Base-by-base conservation (phyloP, 148 eudicot species). In the Rhododendron henanense region DNA sequence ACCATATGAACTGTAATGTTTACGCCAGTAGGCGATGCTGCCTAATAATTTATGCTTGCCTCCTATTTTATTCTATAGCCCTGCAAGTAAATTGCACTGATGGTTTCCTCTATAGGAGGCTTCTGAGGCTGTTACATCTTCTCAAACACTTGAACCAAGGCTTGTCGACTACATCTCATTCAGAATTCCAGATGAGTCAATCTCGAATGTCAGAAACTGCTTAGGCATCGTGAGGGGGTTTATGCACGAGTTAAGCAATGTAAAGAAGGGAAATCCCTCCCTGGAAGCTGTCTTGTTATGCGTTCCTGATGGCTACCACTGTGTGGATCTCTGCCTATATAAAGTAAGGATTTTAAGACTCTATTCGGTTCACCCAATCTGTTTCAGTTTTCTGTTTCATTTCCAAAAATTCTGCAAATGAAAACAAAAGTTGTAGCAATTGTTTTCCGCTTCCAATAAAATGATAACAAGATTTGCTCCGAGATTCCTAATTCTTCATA, bases 261-360 rank as follows among this genome's bases (percentile, higher is more conserved):
- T 53, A 80, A 87, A 90, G 65, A 88, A 88, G 83, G 90, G 87
- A 59, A 88, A 88, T 73, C 39, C 85, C 79, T 83, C 93, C 25
- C 53, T 92, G 69, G 98, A 97, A 90, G 96, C 94, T 47, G 92
- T 88, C 65, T 77, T 97, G 85, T 85, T 97, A 86, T 89, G 93
- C 73, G 86, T 93, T 87, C 94, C 99, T 79, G 93, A 92, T 83
- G 94, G 90, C 88, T 94, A 92, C 89, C 87, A 90, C 45, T 97
- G 99, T 85, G 92, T 94, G 85, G 98, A 97, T 90, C 90, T 97
- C 71, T 95, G 94, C 83, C 95, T 95, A 19, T 97, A 97, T 89
- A 97, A 97, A 87, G 99, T 97, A 91, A 74, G 71, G 47, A n/a
- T 69, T 67, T 83, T 75, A 25, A 78, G 61, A 59, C 19, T 55